These are phyloP conservation scores for Rhododendron vialii DNA, from an alignment of 148 eudicot species.

Conservation along the genomic window DNA sequence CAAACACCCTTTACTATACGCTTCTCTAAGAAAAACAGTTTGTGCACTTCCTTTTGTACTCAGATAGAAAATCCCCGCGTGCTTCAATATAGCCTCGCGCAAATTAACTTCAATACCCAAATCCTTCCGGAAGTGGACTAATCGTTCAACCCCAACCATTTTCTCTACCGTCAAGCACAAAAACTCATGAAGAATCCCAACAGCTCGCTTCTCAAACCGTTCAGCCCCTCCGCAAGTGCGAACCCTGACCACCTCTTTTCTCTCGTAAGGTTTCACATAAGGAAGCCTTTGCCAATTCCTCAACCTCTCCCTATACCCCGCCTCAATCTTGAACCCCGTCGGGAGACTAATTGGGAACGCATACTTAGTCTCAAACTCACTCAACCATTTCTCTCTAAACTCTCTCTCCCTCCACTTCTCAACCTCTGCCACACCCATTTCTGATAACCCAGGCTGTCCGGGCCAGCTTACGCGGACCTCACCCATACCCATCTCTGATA, in stretches of 20 bases:
- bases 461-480: background rate
- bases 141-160: conserved; percentile 55
- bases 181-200: conserved; percentile 68
- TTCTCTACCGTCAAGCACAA: conserved; percentile 75
- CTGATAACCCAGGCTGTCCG: background rate
- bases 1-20: conserved; percentile 50
- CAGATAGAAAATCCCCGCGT: conserved; percentile 70
- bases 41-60: conserved; percentile 54
- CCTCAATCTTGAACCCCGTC: conserved; percentile 57
- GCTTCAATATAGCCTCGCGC: conserved; percentile 61
- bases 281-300: conserved; percentile 76
- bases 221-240: conserved; percentile 53
- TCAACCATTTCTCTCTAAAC: conserved; percentile 67
- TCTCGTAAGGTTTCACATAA: conserved; percentile 67
- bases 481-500: background rate
- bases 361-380: conserved; percentile 78
- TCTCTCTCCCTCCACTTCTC: conserved; percentile 77
- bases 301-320: conserved; percentile 56
- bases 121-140: conserved; percentile 67
- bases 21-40: conserved; percentile 62
- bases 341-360: conserved; percentile 77
- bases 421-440: conserved; percentile 38
- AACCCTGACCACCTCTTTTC: conserved; percentile 27
- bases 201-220: conserved; percentile 70
- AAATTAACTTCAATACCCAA: conserved; percentile 65